Conservation (phyloP, 306 rosid genomes). For the Cyamopsis tetragonoloba region DNA sequence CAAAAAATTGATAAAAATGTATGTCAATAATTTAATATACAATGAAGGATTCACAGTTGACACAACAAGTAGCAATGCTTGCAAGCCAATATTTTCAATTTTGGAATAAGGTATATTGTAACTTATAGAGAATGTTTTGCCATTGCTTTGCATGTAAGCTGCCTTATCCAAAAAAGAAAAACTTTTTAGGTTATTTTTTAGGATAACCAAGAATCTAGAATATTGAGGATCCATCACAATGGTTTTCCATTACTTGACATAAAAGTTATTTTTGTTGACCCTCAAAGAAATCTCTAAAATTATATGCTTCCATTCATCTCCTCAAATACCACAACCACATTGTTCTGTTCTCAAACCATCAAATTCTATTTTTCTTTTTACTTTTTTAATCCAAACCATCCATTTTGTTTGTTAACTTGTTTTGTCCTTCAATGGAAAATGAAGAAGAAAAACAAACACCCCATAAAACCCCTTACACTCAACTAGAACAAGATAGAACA, state of each 20-base stretch:
- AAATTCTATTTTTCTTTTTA: no score
- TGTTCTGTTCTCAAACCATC: constrained; percentile 3
- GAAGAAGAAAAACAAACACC: constrained; percentile 44
- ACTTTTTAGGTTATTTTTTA: background rate
- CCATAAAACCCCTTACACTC: constrained; percentile 36
- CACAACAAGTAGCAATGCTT: constrained; percentile 13
- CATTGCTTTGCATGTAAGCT: constrained; percentile 29
- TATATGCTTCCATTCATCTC: background rate
- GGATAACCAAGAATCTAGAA: constrained; percentile 48
- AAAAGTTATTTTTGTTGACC: constrained; percentile 40
- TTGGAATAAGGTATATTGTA: constrained; percentile 33
- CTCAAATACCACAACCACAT: constrained; percentile 28
- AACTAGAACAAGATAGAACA: constrained; percentile 45
- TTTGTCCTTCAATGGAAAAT: constrained; percentile 36
- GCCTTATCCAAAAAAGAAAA: constrained; percentile 19
- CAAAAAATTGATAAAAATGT: background rate
- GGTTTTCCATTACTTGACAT: constrained; percentile 50
- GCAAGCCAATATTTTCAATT: constrained; percentile 10
- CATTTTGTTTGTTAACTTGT: background rate
- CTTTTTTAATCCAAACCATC: no score
- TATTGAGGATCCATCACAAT: constrained; percentile 25
- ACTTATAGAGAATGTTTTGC: constrained; percentile 28
- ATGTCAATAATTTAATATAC: background rate
- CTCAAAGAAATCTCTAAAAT: constrained; percentile 30
- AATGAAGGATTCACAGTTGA: background rate